Conservation (phyloP, 2,329 filamentous ascomycete genomes). For the Scortechinia acanthostroma region DNA sequence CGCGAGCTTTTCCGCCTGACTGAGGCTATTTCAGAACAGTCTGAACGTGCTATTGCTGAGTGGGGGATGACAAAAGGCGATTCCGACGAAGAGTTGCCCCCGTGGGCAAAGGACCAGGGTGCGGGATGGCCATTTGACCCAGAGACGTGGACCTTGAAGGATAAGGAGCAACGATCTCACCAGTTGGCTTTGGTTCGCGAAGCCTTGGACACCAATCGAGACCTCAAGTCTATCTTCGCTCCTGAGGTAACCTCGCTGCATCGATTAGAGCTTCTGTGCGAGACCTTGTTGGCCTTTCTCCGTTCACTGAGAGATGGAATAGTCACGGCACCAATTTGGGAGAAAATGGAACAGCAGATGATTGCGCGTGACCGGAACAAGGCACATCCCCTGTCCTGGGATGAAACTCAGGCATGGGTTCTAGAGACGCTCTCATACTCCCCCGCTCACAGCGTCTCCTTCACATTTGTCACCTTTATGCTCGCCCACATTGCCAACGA, state of each 20-base stretch:
- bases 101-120: conserved; percentile 36
- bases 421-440: conserved; percentile 68
- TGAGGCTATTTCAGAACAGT: conserved; percentile 60
- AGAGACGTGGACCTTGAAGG: conserved; percentile 16
- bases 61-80: conserved; percentile 49
- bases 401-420: conserved; percentile 41
- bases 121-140: conserved; percentile 51
- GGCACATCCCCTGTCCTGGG: conserved; percentile 8
- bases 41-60: conserved; percentile 49
- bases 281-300: conserved; percentile 70
- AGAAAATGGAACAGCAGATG: conserved; percentile 45
- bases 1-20: conserved; percentile 85
- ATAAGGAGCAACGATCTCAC: conserved; percentile 4
- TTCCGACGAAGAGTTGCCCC: not conserved
- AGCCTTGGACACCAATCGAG: conserved; percentile 66
- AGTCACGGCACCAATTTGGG: conserved; percentile 65
- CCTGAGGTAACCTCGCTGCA: conserved; percentile 55
- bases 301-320: conserved; percentile 72
- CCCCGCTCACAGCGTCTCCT: conserved; percentile 79
- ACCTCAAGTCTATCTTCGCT: conserved; percentile 54
- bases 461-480: conserved; percentile 79
- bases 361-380: conserved; percentile 6
- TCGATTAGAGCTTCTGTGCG: conserved; percentile 64
- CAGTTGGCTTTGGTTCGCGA: conserved; percentile 33
- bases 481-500: conserved; percentile 24